Base-by-base conservation (phyloP, 257 asterid species). In the Solanum tarijense region DNA sequence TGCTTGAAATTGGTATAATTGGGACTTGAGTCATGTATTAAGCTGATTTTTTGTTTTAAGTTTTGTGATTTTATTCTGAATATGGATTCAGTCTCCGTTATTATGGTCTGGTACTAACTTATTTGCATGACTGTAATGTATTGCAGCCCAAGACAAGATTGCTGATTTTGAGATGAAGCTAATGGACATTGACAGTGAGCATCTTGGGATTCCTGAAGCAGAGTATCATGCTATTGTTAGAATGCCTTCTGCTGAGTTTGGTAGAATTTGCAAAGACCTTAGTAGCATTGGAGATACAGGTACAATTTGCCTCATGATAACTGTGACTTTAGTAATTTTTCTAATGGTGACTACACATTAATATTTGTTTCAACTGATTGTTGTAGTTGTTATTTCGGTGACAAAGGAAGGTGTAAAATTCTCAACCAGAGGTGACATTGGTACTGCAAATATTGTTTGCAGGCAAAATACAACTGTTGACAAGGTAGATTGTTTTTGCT, bases 341-440 rank as follows among this genome's bases (percentile, higher is more conserved):
- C 18, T 48, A 48, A 48, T 18, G 41, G 18, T 10, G 29, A 9
- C 11, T 18, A 12, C 3, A 46, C 9, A 23, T 29, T n/a, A 68
- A 32, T 20, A 7, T 43, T 76, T 3, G 31, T 20, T 31, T 27
- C 18, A 35, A 62, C 21, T 87, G 86, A 74, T 83, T 66, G 39
- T 39, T 93, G 91, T 89, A 95, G 99, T 95, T 92, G 98, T 95
- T 79, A 96, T 96, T 82, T 95, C 98, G 75, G 99, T 96, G 41
- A 96, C 98, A 1, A 96, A 96, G 93, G 99, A 96, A 91, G 99
- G 99, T 5, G 99, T 96, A 3, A 96, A 94, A 87, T 96, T 96
- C 93, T 96, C 99, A 12, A 95, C 98, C 6, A 94, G 98, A 85
- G 98, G 98, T 73, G 99, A 95, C 88, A 95, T 95, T 9, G 98